Conservation (phyloP, 2,329 filamentous ascomycete species). For the Apiospora pterosperma region DNA sequence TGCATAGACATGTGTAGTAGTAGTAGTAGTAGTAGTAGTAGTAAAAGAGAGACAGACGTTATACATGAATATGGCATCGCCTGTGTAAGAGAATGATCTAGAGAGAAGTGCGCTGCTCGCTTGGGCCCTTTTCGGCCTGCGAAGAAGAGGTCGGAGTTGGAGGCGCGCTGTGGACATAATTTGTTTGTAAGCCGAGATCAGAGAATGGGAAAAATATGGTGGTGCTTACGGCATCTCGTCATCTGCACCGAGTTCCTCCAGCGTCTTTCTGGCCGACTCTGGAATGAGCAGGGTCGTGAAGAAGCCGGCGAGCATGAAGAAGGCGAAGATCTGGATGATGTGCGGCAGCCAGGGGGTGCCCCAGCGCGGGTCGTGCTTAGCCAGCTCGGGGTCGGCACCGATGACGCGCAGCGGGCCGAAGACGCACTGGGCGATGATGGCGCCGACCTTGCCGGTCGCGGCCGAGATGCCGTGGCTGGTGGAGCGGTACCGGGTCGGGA, state of each 20-base stretch:
- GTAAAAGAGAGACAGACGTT: background rate
- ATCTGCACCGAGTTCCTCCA: constrained; percentile 52
- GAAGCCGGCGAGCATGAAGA: constrained; percentile 70
- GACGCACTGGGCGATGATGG: constrained; percentile 50
- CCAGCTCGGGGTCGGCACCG: constrained; percentile 34
- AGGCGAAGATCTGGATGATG: constrained; percentile 66
- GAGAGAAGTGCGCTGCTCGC: background rate
- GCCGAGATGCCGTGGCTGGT: constrained; percentile 52
- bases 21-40: background rate
- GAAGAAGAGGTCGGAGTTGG: background rate
- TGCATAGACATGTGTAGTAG: background rate
- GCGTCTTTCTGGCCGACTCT: constrained; percentile 67
- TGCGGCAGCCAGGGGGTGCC: constrained; percentile 64
- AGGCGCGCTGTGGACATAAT: background rate
- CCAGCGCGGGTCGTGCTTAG: constrained; percentile 12
- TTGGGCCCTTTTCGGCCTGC: background rate
- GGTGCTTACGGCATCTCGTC: background rate
- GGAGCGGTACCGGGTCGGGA: constrained; percentile 49
- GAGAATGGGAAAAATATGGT: too few species aligned
- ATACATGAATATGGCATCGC: background rate
- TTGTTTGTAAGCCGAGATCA: background rate
- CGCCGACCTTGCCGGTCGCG: constrained; percentile 46
- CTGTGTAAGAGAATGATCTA: background rate
- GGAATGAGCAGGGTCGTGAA: constrained; percentile 66
- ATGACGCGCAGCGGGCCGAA: constrained; percentile 47